A percentile compares a stretch with the other conserved stretches of the same genome.
Evolutionary conservation across 257 asterid genomes (phyloP).

Genomic region (Gynochthodes officinalis): DNA sequence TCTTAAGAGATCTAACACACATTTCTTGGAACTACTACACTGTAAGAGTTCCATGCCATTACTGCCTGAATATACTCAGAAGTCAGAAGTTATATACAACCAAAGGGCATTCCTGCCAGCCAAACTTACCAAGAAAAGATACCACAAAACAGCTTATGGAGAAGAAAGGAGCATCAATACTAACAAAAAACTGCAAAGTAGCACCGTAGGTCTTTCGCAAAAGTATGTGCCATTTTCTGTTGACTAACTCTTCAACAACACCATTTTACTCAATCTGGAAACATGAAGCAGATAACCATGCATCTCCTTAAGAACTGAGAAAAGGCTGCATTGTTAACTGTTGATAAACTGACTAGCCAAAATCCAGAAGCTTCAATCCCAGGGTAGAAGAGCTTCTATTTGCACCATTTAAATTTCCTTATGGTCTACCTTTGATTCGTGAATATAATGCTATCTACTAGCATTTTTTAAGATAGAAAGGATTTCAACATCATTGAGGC

Average conservation of each 20-base stretch:
- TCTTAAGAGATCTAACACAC: not conserved
- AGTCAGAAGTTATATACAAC: constrained; percentile 11
- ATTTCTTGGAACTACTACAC: not conserved
- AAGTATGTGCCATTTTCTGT: not conserved
- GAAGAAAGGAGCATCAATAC: not conserved
- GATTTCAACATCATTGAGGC: constrained; percentile 61
- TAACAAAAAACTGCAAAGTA: not conserved
- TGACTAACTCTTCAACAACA: not conserved
- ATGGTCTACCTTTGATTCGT: not conserved
- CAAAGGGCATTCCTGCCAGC: not conserved
- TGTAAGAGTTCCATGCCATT: not conserved
- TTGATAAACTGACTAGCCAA: not conserved
- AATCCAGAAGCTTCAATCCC: constrained; percentile 3
- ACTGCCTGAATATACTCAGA: constrained; percentile 5
- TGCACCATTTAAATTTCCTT: not conserved
- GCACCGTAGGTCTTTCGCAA: not conserved
- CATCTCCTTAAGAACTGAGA: not conserved
- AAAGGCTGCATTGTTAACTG: not conserved
- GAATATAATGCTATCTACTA: constrained; percentile 41
- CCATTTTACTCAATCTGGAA: not conserved
- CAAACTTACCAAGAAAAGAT: not conserved
- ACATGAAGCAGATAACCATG: not conserved
- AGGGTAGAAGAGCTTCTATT: constrained; percentile 7
- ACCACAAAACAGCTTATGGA: not conserved
- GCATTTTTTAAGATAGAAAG: constrained; percentile 59